A percentile compares a stretch with the other conserved stretches of the same genome.
These are phyloP conservation scores for Nitzschia palea DNA, from an alignment of 108 stramenopile species.

Conservation along the genomic window DNA sequence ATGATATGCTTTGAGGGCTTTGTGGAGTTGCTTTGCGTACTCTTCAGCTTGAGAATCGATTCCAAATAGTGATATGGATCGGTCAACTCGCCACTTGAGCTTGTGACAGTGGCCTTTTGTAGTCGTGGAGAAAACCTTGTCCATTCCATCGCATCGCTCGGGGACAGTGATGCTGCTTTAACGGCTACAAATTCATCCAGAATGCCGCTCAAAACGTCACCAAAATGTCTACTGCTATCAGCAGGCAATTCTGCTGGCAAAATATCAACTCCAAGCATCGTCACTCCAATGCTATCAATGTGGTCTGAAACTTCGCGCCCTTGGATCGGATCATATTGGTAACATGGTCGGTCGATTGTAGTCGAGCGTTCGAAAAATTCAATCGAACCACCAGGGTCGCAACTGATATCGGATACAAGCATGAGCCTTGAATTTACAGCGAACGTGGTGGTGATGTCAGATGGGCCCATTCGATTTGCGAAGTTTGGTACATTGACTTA, in stretches of 20 bases:
- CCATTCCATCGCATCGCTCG: not conserved
- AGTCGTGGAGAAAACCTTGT: constrained; percentile 1
- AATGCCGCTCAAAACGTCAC: constrained; percentile 50
- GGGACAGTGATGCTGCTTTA: not conserved
- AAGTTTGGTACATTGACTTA: constrained; percentile 2
- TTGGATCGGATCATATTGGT: constrained; percentile 56
- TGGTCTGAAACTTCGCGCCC: constrained; percentile 44
- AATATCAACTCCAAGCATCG: constrained; percentile 72
- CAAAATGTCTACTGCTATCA: constrained; percentile 84
- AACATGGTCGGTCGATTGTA: constrained; percentile 79
- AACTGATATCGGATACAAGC: constrained; percentile 78
- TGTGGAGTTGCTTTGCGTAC: not conserved
- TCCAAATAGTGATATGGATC: constrained; percentile 21
- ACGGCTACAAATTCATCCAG: constrained; percentile 11
- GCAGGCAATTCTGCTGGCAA: constrained; percentile 79
- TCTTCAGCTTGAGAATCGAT: constrained; percentile 15
- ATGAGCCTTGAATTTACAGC: constrained; percentile 20
- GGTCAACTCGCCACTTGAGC: constrained; percentile 9
- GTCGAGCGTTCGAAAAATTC: constrained; percentile 75
- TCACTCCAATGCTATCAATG: constrained; percentile 53
- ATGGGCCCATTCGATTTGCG: not conserved
- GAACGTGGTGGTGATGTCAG: not conserved
- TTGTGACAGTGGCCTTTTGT: constrained; percentile 30
- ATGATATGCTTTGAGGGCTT: constrained; percentile 9
- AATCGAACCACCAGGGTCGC: constrained; percentile 74